Evolutionary conservation across 495 filamentous ascomycete genomes (phyloP), one percentile per base, ranked within the genome.

Genomic region (Penicillium arizonense): DNA sequence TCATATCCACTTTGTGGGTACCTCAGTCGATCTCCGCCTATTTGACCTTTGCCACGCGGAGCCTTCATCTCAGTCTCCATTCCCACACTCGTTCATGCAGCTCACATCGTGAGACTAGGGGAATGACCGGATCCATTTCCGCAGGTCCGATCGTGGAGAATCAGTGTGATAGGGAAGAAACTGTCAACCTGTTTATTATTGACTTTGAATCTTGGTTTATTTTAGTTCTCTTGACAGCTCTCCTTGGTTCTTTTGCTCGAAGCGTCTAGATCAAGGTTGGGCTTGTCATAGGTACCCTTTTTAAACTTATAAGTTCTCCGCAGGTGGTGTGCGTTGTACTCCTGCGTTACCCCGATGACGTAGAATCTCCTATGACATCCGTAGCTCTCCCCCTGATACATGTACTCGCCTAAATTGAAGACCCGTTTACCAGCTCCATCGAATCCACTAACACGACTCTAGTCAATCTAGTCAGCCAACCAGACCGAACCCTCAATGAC

Each of bases 21-120:
- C 21, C 47, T 50, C 40, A 39, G 20, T 35, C 30, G 48, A 50
- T 50, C 48, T 50, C 30, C 37, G 30, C 26, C 41, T 50, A 50
- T 41, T 42, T 50, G 37, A 34, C 30, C 8, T 4, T 50, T 32
- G 14, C 47, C 48, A 42, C 7, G 28, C 48, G 48, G 48, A 36
- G 16, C 23, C 30, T 43, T 50, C 42, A 21, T 50, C 47, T 36
- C 16, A 2, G 30, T 34, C 33, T 43, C 36, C 20, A 40, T 40
- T 20, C 18, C 12, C 34, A 38, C 47, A 23, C 13, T 32, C 26
- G 34, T 38, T 48, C 35, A 48, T 48, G 46, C 46, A 48, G 18
- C 46, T 48, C 48, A 50, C 28, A 42, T 41, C 8, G 3, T 50
- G 48, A 36, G 30, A 30, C 48, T 43, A 33, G 39, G 24, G 37